These are phyloP conservation scores for Fusarium robinianum DNA, from an alignment of 2,329 filamentous ascomycete species.

Conservation along the genomic window DNA sequence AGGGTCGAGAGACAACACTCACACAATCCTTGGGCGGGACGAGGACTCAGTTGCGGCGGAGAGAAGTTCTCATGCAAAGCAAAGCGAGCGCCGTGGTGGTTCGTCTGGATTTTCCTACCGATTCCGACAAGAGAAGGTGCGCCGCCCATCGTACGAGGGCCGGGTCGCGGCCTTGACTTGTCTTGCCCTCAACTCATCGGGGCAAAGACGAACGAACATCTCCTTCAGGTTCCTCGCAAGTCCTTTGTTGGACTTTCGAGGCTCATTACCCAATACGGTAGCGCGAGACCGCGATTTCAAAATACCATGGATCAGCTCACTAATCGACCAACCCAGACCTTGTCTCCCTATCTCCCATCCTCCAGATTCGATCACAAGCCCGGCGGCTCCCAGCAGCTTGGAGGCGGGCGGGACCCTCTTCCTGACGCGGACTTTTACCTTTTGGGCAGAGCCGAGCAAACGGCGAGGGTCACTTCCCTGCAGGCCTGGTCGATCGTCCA, in stretches of 20 bases:
- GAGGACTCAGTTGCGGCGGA: constrained; percentile 21
- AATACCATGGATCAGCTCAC: constrained; percentile 8
- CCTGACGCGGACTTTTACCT: constrained; percentile 22
- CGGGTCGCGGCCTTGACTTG: constrained; percentile 23
- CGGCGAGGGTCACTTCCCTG: constrained; percentile 21
- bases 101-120: constrained; percentile 5
- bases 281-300: constrained; percentile 16
- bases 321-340: constrained; percentile 6
- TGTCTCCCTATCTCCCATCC: constrained; percentile 10
- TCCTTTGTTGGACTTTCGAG: constrained; percentile 8
- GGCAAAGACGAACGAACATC: too few species aligned
- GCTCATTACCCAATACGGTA: constrained; percentile 15
- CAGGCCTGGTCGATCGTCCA: constrained; percentile 28
- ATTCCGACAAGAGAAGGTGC: constrained; percentile 9
- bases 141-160: constrained; percentile 34
- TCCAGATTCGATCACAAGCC: constrained; percentile 29
- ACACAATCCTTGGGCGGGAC: constrained; percentile 18
- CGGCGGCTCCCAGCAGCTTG: constrained; percentile 23
- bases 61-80: constrained; percentile 26
- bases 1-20: constrained; percentile 17
- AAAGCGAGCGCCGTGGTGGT: constrained; percentile 12
- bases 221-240: too few species aligned
- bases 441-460: constrained; percentile 25
- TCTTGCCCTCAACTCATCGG: constrained; percentile 25
- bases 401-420: constrained; percentile 22